Evolutionary conservation across 495 filamentous ascomycete genomes (phyloP).

Genomic region (Cudoniella acicularis): DNA sequence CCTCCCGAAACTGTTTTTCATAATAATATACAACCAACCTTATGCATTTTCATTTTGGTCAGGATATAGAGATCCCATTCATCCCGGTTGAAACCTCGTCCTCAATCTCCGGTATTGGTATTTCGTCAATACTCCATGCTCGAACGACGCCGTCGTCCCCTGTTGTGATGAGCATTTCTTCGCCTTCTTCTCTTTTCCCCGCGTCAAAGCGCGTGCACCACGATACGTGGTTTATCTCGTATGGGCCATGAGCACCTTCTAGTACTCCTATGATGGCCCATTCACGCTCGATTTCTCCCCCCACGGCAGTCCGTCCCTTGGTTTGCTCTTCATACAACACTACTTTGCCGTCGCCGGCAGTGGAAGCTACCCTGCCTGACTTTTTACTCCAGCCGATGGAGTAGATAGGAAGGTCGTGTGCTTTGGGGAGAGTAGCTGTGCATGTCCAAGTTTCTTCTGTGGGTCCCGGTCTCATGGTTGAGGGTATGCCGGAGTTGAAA

Average conservation of each 20-base stretch:
- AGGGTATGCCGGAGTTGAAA: slow-evolving; percentile 56
- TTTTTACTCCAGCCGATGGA: slow-evolving; percentile 72
- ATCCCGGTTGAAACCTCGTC: background rate
- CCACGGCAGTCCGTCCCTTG: slow-evolving; percentile 27
- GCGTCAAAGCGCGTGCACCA: slow-evolving; percentile 69
- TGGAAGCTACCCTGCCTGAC: slow-evolving; percentile 72
- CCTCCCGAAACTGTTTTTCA: too few species aligned
- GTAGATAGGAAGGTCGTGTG: slow-evolving; percentile 79
- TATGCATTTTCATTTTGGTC: too few species aligned
- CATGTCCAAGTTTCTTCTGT: slow-evolving; percentile 78
- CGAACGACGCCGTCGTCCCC: slow-evolving; percentile 78
- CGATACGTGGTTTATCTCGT: slow-evolving; percentile 85
- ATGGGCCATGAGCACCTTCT: slow-evolving; percentile 76
- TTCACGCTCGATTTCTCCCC: slow-evolving; percentile 44
- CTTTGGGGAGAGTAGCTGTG: slow-evolving; percentile 64
- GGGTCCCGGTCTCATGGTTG: slow-evolving; percentile 70
- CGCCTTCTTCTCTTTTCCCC: slow-evolving; percentile 43
- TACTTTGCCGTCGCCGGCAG: slow-evolving; percentile 81
- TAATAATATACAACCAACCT: background rate
- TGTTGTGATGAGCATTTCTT: slow-evolving; percentile 75
- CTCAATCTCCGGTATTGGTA: background rate
- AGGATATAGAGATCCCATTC: background rate
- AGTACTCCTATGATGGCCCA: slow-evolving; percentile 68
- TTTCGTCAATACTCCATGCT: slow-evolving; percentile 57
- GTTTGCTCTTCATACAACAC: slow-evolving; percentile 62